These are phyloP conservation scores for Populus tremula DNA, from an alignment of 345 rosid genomes.

Conservation along the genomic window DNA sequence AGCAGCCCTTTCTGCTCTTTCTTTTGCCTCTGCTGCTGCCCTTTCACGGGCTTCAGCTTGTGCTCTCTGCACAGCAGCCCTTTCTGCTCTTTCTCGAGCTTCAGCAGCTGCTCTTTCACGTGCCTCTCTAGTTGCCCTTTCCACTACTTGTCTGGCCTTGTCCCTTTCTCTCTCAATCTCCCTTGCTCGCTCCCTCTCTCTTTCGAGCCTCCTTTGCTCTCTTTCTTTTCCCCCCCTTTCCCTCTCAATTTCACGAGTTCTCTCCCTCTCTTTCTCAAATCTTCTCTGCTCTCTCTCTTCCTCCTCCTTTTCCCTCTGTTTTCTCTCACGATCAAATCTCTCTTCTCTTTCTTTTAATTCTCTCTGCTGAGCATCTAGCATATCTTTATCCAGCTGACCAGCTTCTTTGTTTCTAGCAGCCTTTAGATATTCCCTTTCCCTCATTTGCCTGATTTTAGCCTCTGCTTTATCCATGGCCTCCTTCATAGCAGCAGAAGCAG, in stretches of 20 bases:
- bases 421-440: conserved; percentile 74
- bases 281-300: conserved; percentile 60
- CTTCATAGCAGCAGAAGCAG: conserved; percentile 95
- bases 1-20: conserved; percentile 81
- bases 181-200: conserved; percentile 62
- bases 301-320: conserved; percentile 49
- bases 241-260: conserved; percentile 36
- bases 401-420: conserved; percentile 66
- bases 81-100: conserved; percentile 87
- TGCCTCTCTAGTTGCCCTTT: conserved; percentile 97
- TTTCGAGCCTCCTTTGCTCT: conserved; percentile 60
- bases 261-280: conserved; percentile 55
- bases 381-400: conserved; percentile 45
- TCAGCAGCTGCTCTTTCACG: conserved; percentile 85
- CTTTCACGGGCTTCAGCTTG: conserved; percentile 98
- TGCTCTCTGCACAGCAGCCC: conserved; percentile 90
- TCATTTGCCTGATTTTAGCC: conserved; percentile 86
- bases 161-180: conserved; percentile 65
- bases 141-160: conserved; percentile 82
- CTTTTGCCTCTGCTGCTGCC: conserved; percentile 81
- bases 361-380: conserved; percentile 53
- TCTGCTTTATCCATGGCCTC: conserved; percentile 98
- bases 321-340: conserved; percentile 49
- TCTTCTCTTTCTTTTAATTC: conserved; percentile 60
- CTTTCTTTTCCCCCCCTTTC: conserved; percentile 67